phyloP scores from a whole-genome alignment of 2,329 filamentous ascomycete genomes.

The Penicillium sp. region DNA sequence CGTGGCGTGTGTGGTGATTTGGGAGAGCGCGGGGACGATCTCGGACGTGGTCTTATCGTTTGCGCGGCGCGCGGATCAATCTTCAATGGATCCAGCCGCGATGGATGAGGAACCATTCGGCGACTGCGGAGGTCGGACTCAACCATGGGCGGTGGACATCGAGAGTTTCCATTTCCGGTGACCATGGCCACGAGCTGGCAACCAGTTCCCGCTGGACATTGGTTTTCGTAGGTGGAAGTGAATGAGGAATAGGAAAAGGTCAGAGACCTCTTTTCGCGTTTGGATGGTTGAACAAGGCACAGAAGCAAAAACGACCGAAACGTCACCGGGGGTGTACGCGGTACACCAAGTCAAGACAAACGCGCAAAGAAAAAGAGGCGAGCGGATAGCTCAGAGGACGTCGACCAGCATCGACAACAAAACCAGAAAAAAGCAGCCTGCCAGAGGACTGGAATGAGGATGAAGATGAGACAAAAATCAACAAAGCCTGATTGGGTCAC shows the following conservation, averaged over 20 bases:
- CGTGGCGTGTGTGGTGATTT: conserved; percentile 17
- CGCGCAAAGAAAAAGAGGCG: conserved; percentile 3
- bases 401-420: not conserved
- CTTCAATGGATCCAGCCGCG: conserved; percentile 28
- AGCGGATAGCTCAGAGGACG: conserved; percentile 5
- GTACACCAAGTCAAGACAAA: not conserved
- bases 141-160: conserved; percentile 30
- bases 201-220: conserved; percentile 39
- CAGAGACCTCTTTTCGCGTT: conserved; percentile 2
- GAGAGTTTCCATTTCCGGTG: conserved; percentile 39
- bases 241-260: conserved; percentile 1
- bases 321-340: no score
- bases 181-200: conserved; percentile 41
- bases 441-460: conserved; percentile 11
- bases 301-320: not conserved
- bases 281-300: not conserved
- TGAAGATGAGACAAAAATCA: conserved; percentile 13
- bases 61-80: conserved; percentile 26
- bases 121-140: conserved; percentile 29
- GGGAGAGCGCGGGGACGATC: conserved; percentile 17
- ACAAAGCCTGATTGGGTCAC: conserved; percentile 12
- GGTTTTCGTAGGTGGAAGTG: conserved; percentile 22
- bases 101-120: conserved; percentile 27
- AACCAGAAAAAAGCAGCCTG: conserved; percentile 9
- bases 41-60: conserved; percentile 14